These are phyloP conservation scores for Blepharisma japonicum DNA, from an alignment of 73 alveolate genomes.

Conservation along the genomic window DNA sequence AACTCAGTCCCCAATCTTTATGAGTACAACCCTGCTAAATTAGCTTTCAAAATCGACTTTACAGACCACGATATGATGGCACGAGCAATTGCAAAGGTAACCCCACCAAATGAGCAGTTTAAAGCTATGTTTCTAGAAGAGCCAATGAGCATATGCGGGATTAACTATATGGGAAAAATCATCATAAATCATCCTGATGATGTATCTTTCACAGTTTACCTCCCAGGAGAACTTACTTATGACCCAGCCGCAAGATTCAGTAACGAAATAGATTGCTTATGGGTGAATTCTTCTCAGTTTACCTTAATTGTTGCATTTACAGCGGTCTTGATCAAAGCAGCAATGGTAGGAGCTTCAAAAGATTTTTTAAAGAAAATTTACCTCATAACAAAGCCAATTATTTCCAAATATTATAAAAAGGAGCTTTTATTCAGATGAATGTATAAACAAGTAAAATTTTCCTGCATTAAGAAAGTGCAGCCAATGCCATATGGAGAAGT, in stretches of 20 bases:
- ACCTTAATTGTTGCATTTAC: not conserved
- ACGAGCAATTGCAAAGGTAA: not conserved
- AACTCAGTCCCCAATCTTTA: too few species aligned
- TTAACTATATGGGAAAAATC: constrained; percentile 1
- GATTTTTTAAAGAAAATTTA: not conserved
- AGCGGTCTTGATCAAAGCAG: not conserved
- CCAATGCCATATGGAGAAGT: not conserved
- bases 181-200: not conserved
- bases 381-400: not conserved
- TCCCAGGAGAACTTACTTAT: constrained; percentile 21
- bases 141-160: not conserved
- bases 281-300: constrained; percentile 1
- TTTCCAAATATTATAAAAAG: not conserved
- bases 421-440: constrained; percentile 13
- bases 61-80: not conserved
- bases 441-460: constrained; percentile 17
- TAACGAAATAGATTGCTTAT: not conserved
- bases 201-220: not conserved
- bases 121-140: not conserved
- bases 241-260: constrained; percentile 13
- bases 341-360: constrained; percentile 9
- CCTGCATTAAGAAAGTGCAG: not conserved
- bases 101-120: not conserved
- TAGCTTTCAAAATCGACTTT: too few species aligned
- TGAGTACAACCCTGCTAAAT: too few species aligned